Evolutionary conservation across 306 rosid genomes (phyloP).

Genomic region (Inga oerstediana): DNA sequence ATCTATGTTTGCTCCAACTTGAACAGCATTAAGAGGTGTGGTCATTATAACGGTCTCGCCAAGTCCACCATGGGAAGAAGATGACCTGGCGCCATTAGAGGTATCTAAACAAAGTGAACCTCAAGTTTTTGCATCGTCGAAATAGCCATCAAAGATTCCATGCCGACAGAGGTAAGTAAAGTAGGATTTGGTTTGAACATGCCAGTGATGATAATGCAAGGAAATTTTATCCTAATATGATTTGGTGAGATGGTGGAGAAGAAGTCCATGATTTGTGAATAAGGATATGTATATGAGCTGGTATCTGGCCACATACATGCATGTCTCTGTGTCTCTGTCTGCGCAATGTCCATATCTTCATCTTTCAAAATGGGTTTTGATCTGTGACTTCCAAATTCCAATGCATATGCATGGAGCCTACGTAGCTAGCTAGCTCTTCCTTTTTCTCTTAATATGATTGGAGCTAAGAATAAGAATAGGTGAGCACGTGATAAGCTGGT

Average conservation of each 20-base stretch:
- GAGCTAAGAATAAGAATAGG: too few species aligned
- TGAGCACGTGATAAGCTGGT: not conserved
- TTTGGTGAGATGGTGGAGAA: too few species aligned
- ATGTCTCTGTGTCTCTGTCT: too few species aligned
- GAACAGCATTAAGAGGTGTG: constrained; percentile 61
- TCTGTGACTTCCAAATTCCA: not conserved
- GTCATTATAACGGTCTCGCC: constrained; percentile 51
- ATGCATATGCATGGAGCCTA: not conserved
- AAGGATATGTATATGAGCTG: not conserved
- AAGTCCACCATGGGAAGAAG: constrained; percentile 4
- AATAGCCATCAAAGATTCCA: not conserved
- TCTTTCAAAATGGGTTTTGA: not conserved
- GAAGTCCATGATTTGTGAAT: not conserved
- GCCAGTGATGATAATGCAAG: not conserved
- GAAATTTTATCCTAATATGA: too few species aligned
- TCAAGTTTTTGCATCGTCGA: not conserved
- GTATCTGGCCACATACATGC: not conserved
- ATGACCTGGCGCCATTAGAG: not conserved
- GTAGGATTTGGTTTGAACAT: not conserved
- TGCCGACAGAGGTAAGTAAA: too few species aligned
- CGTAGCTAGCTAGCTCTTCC: not conserved
- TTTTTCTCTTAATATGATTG: too few species aligned
- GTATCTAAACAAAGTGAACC: not conserved
- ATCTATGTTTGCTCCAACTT: constrained; percentile 37
- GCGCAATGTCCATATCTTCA: too few species aligned